Base-by-base conservation (phyloP, 306 rosid genomes). In the Cicer chorassanicum region DNA sequence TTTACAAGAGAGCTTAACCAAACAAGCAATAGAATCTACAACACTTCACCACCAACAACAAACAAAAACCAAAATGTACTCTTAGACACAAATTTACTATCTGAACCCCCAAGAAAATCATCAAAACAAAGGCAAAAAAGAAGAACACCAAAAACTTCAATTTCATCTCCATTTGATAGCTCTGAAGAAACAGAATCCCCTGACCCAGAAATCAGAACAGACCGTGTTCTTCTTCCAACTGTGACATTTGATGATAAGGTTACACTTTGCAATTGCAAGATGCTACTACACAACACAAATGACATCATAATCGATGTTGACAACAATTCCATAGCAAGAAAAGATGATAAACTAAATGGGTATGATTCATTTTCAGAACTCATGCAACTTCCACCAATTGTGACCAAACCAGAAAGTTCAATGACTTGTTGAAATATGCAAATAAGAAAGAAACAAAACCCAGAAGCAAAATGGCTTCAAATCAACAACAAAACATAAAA, bases 191-290 rank as follows among this genome's bases (percentile, higher is more conserved):
- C 82, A 11, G 85, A 83, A 49, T 62, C 6, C 51, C 81, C 61
- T 12, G 91, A 86, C 11, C 87, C 89, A 6, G 91, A 85, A 73
- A 82, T 87, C 87, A 76, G 95, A 83, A 81, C 98, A 49, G 97
- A 94, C 81, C 73, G 88, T 41, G 83, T 88, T 86, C 91, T 88
- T 86, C 91, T 88, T 13, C 60, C 92, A 7, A 73, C 90, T 0
- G 80, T 89, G 36, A 63, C 86, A 4, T 78, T 83, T 15, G 81
- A 77, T 13, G 80, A 80, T 24, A 61, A 51, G 72, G 67, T 75
- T 70, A 76, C 79, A 60, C 15, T 82, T 11, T 53, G 53, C 24
- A 7, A 80, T 19, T 74, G 9, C 60, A 49, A 70, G 76, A 60
- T 21, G 54, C 64, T 75, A 2, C 46, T 63, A 24, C 8, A 66